Base-by-base conservation (phyloP, 2,329 filamentous ascomycete genomes). In the Trichocomaceae sp. region DNA sequence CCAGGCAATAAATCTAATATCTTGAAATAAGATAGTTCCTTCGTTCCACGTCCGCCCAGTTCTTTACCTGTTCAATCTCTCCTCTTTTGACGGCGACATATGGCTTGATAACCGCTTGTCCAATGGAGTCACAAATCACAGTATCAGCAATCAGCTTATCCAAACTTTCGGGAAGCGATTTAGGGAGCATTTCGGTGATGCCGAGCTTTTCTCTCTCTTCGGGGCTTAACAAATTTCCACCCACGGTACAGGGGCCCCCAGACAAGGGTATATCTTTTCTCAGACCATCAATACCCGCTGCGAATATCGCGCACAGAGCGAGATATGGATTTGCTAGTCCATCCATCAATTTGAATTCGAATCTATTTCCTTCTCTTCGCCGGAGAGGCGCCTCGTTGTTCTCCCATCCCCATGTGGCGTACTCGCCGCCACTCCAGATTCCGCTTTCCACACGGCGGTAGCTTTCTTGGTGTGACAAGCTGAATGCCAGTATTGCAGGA, bases 241-340 rank as follows among this genome's bases (percentile, higher is more conserved):
- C 41, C n/a, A 19, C 35, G 23, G 39, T 17, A n/a, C 47, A 55
- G 31, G 54, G 53, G 9, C 54, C 48, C 6, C 47, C 54, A 33
- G 45, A 45, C n/a, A 50, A 46, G 13, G 19, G 22, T 20, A 39
- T 26, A 29, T 23, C 23, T 31, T 29, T 56, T 20, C 31, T 19
- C 19, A 62, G 37, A 7, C 60, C 59, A 23, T 58, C 51, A 17
- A 63, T 44, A 5, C 63, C 64, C 1, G 59, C 63, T 1, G 61
- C 60, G 20, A 66, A 42, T 42, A 66, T 57, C 0, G 61, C 60
- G 22, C 59, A 58, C 13, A 66, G 47, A 2, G 58, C 61, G 9
- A 65, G 39, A 46, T 66, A 66, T 4, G 64, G 65, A 48, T 66
- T 67, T 9, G 64, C 61, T 46, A 65, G 47, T 5, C 64, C 65